phyloP scores from a whole-genome alignment of 2,329 filamentous ascomycete genomes.

The Colletotrichum coccodes region DNA sequence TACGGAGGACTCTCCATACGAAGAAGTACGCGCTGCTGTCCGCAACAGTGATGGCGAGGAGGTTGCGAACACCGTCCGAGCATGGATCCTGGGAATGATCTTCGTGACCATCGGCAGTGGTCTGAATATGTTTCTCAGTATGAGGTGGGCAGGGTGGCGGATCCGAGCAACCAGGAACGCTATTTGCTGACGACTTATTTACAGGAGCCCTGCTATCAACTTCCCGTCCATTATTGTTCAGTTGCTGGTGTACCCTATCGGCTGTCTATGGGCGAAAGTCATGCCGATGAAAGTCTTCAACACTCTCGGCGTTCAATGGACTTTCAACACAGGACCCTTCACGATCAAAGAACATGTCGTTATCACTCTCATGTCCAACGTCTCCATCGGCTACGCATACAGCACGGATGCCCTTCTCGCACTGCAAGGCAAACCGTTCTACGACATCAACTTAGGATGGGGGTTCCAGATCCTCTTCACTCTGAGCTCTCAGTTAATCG shows the following conservation, averaged over 20 bases:
- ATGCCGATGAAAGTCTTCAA: slow-evolving; percentile 53
- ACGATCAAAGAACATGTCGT: slow-evolving; percentile 60
- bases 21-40: slow-evolving; percentile 37
- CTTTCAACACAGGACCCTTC: slow-evolving; percentile 53
- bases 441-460: slow-evolving; percentile 60
- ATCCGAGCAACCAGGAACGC: not conserved
- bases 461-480: slow-evolving; percentile 66
- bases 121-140: slow-evolving; percentile 27
- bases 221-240: slow-evolving; percentile 49
- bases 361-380: slow-evolving; percentile 60
- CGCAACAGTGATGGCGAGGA: slow-evolving; percentile 31
- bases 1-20: slow-evolving; percentile 49
- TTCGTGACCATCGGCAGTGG: slow-evolving; percentile 56
- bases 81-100: slow-evolving; percentile 55
- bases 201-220: slow-evolving; percentile 36
- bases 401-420: slow-evolving; percentile 51
- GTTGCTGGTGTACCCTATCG: slow-evolving; percentile 54
- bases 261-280: slow-evolving; percentile 53
- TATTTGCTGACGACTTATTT: slow-evolving; percentile 37
- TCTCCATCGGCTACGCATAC: slow-evolving; percentile 59
- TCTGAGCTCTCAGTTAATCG: slow-evolving; percentile 68
- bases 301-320: slow-evolving; percentile 46
- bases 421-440: slow-evolving; percentile 53
- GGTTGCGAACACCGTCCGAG: slow-evolving; percentile 49
- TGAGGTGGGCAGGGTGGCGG: slow-evolving; percentile 27